Conservation (phyloP, 495 filamentous ascomycete genomes). For the Penicillium angulare region DNA sequence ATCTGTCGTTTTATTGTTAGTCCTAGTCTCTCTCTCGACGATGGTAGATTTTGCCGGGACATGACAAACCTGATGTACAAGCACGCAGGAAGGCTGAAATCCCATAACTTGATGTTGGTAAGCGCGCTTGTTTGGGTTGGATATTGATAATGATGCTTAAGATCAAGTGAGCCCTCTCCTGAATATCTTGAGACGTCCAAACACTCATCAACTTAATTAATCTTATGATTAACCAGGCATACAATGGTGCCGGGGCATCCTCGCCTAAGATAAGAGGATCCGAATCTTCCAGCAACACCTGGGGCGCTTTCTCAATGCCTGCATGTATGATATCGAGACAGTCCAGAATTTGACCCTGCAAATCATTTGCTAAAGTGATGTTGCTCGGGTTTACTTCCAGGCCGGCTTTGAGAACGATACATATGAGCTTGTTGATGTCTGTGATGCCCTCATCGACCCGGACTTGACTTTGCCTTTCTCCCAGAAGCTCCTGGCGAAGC, state of each 20-base stretch:
- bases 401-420: slow-evolving; percentile 77
- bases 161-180: slow-evolving; percentile 28
- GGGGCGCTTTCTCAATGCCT: slow-evolving; percentile 71
- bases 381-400: slow-evolving; percentile 62
- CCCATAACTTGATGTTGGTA: slow-evolving; percentile 26
- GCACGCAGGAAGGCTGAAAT: slow-evolving; percentile 33
- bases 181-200: slow-evolving; percentile 24
- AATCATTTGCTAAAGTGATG: slow-evolving; percentile 47
- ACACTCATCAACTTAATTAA: slow-evolving; percentile 31
- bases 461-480: slow-evolving; percentile 38
- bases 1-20: slow-evolving; percentile 38
- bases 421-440: slow-evolving; percentile 79
- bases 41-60: background rate
- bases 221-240: slow-evolving; percentile 67
- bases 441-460: slow-evolving; percentile 62
- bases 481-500: slow-evolving; percentile 63
- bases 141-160: slow-evolving; percentile 33
- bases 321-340: slow-evolving; percentile 72
- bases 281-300: slow-evolving; percentile 56
- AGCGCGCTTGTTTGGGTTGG: slow-evolving; percentile 35
- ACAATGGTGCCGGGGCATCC: slow-evolving; percentile 61
- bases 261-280: slow-evolving; percentile 42
- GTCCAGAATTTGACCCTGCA: slow-evolving; percentile 58
- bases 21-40: too few species aligned
- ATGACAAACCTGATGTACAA: slow-evolving; percentile 36